Conservation (phyloP, 768 basidiomycete genomes). For the Auricularia auricula-judae region DNA sequence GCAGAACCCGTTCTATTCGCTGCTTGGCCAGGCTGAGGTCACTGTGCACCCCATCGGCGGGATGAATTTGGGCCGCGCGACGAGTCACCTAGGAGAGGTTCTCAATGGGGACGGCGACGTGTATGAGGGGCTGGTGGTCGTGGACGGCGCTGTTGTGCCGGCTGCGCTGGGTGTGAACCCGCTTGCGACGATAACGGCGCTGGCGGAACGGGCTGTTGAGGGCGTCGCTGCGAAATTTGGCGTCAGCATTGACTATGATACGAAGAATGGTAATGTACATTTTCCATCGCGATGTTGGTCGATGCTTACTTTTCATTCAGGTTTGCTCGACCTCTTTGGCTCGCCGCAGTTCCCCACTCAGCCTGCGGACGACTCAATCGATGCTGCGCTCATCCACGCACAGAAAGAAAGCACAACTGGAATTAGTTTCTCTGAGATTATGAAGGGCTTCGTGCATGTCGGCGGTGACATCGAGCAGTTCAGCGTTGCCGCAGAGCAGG, state of each 20-base stretch:
- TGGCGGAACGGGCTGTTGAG: constrained; percentile 2
- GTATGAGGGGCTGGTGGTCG: background rate
- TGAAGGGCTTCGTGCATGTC: background rate
- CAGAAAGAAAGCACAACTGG: background rate
- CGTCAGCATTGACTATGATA: background rate
- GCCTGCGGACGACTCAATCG: background rate
- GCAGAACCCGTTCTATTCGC: constrained; percentile 2
- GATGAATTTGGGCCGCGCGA: background rate
- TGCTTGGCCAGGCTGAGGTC: constrained; percentile 1
- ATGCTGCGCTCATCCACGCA: background rate
- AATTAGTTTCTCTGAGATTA: constrained; percentile 3
- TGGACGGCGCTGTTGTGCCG: constrained; percentile 1
- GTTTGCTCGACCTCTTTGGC: background rate
- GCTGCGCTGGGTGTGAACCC: constrained; percentile 4
- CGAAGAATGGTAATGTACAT: background rate
- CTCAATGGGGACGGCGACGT: background rate
- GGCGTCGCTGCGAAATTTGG: background rate
- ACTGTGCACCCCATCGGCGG: constrained; percentile 4
- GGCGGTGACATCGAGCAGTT: background rate
- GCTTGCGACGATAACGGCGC: constrained; percentile 3
- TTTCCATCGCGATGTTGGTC: background rate
- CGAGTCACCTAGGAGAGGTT: constrained; percentile 1
- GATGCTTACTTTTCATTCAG: background rate
- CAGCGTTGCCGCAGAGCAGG: background rate
- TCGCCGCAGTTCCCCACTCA: background rate